Evolutionary conservation across 768 basidiomycete genomes (phyloP).

Genomic region (Gelatoporia subvermispora): DNA sequence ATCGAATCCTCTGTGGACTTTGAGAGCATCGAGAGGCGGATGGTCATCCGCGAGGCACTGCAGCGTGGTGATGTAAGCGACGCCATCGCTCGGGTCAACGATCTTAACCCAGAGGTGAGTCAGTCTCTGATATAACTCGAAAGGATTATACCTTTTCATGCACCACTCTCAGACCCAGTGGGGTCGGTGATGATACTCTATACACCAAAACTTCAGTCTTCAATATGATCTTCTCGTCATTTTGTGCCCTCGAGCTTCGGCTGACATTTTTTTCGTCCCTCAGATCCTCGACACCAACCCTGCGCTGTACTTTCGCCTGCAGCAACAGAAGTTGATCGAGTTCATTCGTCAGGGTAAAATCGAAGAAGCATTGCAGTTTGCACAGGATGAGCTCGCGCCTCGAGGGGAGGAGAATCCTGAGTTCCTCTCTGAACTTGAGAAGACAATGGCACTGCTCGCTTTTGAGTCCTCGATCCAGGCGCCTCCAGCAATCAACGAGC

Average conservation of each 20-base stretch:
- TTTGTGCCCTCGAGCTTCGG: constrained; percentile 3
- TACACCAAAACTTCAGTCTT: constrained; percentile 91
- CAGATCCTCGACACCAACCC: constrained; percentile 98
- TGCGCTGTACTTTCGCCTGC: constrained; percentile 88
- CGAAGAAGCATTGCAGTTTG: constrained; percentile 80
- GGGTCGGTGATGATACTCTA: constrained; percentile 80
- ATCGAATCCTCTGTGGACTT: constrained; percentile 77
- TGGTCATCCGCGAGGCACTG: constrained; percentile 90
- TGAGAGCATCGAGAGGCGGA: constrained; percentile 88
- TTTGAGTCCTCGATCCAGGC: constrained; percentile 62
- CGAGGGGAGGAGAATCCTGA: constrained; percentile 93
- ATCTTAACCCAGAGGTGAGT: constrained; percentile 94
- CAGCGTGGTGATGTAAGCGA: constrained; percentile 94
- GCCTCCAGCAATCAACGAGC: constrained; percentile 66
- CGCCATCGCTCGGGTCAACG: constrained; percentile 93
- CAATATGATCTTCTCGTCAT: constrained; percentile 66
- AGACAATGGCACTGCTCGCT: constrained; percentile 89
- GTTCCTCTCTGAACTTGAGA: constrained; percentile 87
- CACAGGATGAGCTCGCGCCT: constrained; percentile 90
- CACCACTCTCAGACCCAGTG: constrained; percentile 89
- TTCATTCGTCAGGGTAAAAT: constrained; percentile 81
- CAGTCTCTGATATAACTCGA: constrained; percentile 15
- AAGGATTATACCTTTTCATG: constrained; percentile 94
- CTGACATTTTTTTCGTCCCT: constrained; percentile 18
- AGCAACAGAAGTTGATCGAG: constrained; percentile 95